These are phyloP conservation scores for Exophiala viscosa DNA, from an alignment of 2,329 filamentous ascomycete genomes.

Conservation along the genomic window DNA sequence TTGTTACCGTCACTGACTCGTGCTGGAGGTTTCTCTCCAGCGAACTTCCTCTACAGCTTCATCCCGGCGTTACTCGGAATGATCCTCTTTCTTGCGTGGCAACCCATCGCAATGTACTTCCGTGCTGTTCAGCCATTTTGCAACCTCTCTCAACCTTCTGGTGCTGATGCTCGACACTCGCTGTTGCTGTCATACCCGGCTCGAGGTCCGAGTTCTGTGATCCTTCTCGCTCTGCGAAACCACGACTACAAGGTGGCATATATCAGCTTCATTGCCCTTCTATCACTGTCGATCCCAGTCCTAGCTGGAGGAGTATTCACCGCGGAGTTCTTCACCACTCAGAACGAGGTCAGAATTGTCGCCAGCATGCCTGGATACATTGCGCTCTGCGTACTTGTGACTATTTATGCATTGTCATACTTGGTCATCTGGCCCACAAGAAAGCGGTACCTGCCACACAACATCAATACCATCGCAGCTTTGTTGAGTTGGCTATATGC, in stretches of 20 bases:
- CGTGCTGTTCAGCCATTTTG: constrained; percentile 58
- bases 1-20: constrained; percentile 60
- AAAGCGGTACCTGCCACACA: constrained; percentile 65
- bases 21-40: constrained; percentile 68
- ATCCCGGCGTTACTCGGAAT: constrained; percentile 57
- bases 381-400: constrained; percentile 66
- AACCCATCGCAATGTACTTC: constrained; percentile 59
- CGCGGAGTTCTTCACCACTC: constrained; percentile 53
- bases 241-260: constrained; percentile 57
- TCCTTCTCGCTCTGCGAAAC: constrained; percentile 51
- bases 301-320: constrained; percentile 61
- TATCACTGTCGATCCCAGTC: constrained; percentile 53
- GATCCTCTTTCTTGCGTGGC: constrained; percentile 56
- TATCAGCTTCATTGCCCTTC: constrained; percentile 52
- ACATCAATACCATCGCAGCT: constrained; percentile 68
- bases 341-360: constrained; percentile 55
- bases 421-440: constrained; percentile 60
- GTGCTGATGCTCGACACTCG: constrained; percentile 52
- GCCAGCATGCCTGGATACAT: constrained; percentile 71
- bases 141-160: constrained; percentile 49
- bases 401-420: constrained; percentile 65
- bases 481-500: constrained; percentile 73
- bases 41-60: constrained; percentile 80
- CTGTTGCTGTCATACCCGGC: constrained; percentile 57
- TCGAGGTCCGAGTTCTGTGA: constrained; percentile 51